phyloP scores from a whole-genome alignment of 192 early-diverging fungal species.

The Coemansia sp. region DNA sequence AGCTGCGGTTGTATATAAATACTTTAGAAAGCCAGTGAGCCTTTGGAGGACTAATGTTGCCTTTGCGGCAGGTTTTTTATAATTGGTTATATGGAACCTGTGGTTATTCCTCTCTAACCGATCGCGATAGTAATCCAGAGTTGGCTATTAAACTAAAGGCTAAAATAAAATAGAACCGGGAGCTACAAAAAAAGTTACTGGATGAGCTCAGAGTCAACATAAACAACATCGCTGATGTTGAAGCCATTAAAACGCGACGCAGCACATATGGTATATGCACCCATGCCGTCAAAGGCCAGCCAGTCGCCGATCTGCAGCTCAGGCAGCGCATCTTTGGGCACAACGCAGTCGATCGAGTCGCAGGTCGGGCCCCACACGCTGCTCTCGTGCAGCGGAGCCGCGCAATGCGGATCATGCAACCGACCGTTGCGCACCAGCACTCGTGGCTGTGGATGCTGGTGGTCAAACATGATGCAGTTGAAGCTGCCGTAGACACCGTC shows the following conservation, averaged over 20 bases:
- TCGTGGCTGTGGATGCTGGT: slow-evolving; percentile 72
- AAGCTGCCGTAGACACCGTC: slow-evolving; percentile 98
- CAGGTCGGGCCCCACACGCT: slow-evolving; percentile 97
- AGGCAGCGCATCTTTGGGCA: slow-evolving; percentile 65
- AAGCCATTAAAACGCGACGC: slow-evolving; percentile 89
- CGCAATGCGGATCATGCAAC: slow-evolving; percentile 29
- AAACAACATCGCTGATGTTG: slow-evolving; percentile 76
- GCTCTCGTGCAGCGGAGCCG: slow-evolving; percentile 46
- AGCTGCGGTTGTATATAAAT: too few species aligned
- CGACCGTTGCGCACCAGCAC: slow-evolving; percentile 60
- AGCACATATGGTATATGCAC: slow-evolving; percentile 93
- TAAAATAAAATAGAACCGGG: too few species aligned
- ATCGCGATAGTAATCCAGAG: too few species aligned
- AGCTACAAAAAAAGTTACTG: neutral
- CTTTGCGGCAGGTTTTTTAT: too few species aligned
- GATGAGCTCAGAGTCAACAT: slow-evolving; percentile 64
- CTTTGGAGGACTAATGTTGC: too few species aligned
- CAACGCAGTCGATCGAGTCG: slow-evolving; percentile 96
- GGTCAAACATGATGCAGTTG: slow-evolving; percentile 99
- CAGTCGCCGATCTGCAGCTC: slow-evolving; percentile 93
- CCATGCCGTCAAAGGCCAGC: slow-evolving; percentile 94
- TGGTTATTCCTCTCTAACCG: too few species aligned
- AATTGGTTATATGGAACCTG: too few species aligned
- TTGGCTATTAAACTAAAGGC: too few species aligned
- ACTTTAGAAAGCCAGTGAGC: too few species aligned